A percentile compares a stretch with the other conserved stretches of the same genome.
Conservation (phyloP, 2,329 filamentous ascomycete genomes). For the Neonectria ditissima region DNA sequence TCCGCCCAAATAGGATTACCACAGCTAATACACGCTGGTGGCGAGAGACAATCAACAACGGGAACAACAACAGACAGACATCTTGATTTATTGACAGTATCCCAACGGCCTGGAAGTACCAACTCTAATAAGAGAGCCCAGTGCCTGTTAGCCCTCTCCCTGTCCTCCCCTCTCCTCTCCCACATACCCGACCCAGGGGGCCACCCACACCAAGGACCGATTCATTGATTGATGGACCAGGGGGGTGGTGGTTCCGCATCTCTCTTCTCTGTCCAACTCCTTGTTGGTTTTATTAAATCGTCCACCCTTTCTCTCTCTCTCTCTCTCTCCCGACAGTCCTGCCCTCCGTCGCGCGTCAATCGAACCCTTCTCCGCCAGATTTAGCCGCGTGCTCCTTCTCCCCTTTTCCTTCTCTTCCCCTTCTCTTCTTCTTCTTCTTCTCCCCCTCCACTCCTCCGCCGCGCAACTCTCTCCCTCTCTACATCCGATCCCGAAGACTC, state of each 20-base stretch:
- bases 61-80: constrained; percentile 4
- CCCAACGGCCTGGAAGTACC: background rate
- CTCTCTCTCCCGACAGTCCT: constrained; percentile 16
- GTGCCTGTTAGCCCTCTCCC: background rate
- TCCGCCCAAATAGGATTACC: constrained; percentile 1
- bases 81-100: background rate
- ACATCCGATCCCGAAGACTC: background rate
- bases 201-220: constrained; percentile 1
- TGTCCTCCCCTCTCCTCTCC: too few relatives aligned
- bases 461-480: too few relatives aligned
- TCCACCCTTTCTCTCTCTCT: constrained; percentile 12
- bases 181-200: constrained; percentile 2
- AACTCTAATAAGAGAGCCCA: constrained; percentile 5
- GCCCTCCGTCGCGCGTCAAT: constrained; percentile 8
- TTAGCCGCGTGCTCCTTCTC: constrained; percentile 5
- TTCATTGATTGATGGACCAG: constrained; percentile 4
- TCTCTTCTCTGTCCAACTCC: background rate
- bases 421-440: constrained; percentile 12
- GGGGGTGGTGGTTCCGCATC: background rate
- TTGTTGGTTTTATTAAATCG: constrained; percentile 9
- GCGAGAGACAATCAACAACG: constrained; percentile 2
- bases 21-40: constrained; percentile 2
- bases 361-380: background rate
- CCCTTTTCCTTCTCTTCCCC: constrained; percentile 3
- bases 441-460: background rate